Evolutionary conservation across 805 yeast species (phyloP).

Genomic region (Candida easanensis): DNA sequence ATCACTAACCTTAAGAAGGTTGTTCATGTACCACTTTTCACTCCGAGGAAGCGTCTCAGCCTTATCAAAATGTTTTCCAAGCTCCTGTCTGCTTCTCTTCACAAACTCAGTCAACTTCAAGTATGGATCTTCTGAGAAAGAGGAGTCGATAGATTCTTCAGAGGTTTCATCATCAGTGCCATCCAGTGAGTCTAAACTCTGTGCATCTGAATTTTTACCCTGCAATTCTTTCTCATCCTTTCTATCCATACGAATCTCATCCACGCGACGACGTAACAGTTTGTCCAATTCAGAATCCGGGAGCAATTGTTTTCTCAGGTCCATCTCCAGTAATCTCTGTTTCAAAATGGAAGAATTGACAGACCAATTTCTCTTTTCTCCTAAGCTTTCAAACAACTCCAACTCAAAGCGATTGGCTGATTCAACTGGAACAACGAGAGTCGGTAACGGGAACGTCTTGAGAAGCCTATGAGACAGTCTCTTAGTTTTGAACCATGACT

Average conservation of each 20-base stretch:
- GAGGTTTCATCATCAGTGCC: conserved; percentile 6
- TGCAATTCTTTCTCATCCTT: conserved; percentile 4
- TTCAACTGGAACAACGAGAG: conserved; percentile 61
- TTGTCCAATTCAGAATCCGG: conserved; percentile 6
- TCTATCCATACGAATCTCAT: neutral
- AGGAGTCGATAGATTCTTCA: conserved; percentile 6
- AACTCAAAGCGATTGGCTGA: conserved; percentile 46
- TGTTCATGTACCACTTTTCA: conserved; percentile 8
- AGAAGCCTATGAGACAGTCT: conserved; percentile 64
- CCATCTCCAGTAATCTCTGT: conserved; percentile 6
- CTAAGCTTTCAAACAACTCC: conserved; percentile 31
- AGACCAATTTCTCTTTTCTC: conserved; percentile 6
- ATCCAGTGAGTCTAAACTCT: neutral
- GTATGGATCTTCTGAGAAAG: conserved; percentile 1
- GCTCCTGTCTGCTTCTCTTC: conserved; percentile 4
- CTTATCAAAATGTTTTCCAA: conserved; percentile 3
- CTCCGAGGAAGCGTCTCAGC: neutral
- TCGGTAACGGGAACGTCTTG: conserved; percentile 61
- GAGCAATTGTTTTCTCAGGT: conserved; percentile 7
- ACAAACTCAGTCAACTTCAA: conserved; percentile 5
- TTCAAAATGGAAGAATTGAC: conserved; percentile 10
- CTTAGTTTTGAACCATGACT: conserved; percentile 55
- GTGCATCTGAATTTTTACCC: neutral
- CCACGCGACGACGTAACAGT: conserved; percentile 3
- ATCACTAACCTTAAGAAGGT: conserved; percentile 24